A percentile compares a stretch with the other conserved stretches of the same genome.
Conservation (phyloP, 1,139 yeast species). For the Arxiozyma heterogenica region DNA sequence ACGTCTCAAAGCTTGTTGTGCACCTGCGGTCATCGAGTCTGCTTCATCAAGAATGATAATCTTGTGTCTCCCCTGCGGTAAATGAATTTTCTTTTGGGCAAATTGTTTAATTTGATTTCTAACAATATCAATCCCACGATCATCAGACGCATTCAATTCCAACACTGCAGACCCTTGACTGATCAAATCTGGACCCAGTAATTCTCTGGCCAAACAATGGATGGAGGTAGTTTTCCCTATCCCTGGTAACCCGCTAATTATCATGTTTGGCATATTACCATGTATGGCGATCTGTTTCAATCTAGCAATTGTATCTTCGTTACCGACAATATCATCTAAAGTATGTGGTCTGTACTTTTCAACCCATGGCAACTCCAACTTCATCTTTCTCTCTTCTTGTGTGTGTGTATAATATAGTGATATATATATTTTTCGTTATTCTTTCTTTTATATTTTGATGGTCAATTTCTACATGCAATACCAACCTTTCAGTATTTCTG, state of each 20-base stretch:
- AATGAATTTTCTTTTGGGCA: slow-evolving; percentile 82
- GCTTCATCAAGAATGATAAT: slow-evolving; percentile 90
- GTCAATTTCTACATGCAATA: too few species aligned
- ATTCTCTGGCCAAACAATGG: slow-evolving; percentile 78
- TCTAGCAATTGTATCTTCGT: slow-evolving; percentile 80
- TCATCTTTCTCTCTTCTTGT: slow-evolving; percentile 7
- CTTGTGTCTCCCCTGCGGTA: slow-evolving; percentile 72
- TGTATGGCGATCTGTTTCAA: slow-evolving; percentile 76
- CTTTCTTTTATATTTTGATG: too few species aligned
- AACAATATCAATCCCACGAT: slow-evolving; percentile 92
- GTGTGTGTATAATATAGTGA: not conserved
- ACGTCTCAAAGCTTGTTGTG: slow-evolving; percentile 93
- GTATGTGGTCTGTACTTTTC: slow-evolving; percentile 84
- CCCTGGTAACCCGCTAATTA: slow-evolving; percentile 91
- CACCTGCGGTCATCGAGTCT: slow-evolving; percentile 86
- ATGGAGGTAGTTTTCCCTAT: slow-evolving; percentile 94
- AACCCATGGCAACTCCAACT: slow-evolving; percentile 53
- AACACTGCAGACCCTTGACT: slow-evolving; percentile 56
- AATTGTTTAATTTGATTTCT: slow-evolving; percentile 87
- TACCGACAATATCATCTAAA: slow-evolving; percentile 84
- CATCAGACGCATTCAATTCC: slow-evolving; percentile 93
- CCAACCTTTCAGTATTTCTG: too few species aligned
- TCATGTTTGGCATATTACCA: slow-evolving; percentile 96
- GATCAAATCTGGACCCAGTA: slow-evolving; percentile 62
- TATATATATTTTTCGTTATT: not conserved